Evolutionary conservation across 2,329 filamentous ascomycete genomes (phyloP), one percentile per base, ranked within the genome.

Genomic region (Fusarium paranaense): DNA sequence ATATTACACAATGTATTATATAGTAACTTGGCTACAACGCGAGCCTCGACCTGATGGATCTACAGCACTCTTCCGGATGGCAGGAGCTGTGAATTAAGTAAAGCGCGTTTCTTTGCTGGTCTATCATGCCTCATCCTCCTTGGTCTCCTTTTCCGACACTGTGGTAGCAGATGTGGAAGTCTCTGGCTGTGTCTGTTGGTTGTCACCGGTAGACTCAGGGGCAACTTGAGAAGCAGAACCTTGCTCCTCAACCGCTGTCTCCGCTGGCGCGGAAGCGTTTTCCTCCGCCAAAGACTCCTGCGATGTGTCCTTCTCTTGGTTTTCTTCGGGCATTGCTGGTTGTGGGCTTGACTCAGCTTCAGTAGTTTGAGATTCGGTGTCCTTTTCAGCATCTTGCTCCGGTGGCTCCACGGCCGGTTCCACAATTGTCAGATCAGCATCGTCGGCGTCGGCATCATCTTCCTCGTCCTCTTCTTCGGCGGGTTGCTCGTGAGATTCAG

Each of bases 341-440:
- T 79, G 65, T 22, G 38, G 20, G 20, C 47, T 58, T 38, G 64
- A 33, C 13, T 67, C 52, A n/a, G 64, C 52, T 40, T 71, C 60
- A 22, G 57, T 68, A 13, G 10, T 42, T 52, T 27, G 57, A 5
- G 47, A 57, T 6, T 69, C 67, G 7, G 74, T 57, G 20, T 61
- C 64, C 22, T 67, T 65, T 50, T 32, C 52, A 22, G 71, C 20
- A 14, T 67, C 65, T 22, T 78, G 75, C n/a, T 81, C 74, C 18
- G 63, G 60, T 1, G 70, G 59, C 13, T 73, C 76, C 10, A 79
- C 52, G 16, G 62, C 62, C 3, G 72, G 61, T 18, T 73, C 76
- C 16, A 80, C 52, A 16, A 80, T 68, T n/a, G 78, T 78, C 59
- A 76, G 72, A 10, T 80, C 76, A 4, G 75, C 73, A 13, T 78